Percentiles rank a stretch among this genome's conserved stretches.
phyloP scores from a whole-genome alignment of 129 eudicot genomes.

The Solidago caesia region DNA sequence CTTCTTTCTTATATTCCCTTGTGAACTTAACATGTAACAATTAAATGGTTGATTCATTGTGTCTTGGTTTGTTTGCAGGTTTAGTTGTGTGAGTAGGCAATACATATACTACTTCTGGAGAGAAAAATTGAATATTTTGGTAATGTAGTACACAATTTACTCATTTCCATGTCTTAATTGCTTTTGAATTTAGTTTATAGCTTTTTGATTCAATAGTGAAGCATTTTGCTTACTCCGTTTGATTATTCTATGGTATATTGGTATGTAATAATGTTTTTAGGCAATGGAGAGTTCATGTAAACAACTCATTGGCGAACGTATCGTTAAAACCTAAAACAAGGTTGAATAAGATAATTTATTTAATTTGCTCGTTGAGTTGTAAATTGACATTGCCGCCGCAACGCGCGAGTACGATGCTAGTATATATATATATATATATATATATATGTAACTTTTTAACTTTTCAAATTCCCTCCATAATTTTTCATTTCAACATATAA shows the following conservation, averaged over 20 bases:
- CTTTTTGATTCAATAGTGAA: slow-evolving; percentile 1
- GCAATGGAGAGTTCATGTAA: slow-evolving; percentile 84
- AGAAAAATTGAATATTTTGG: slow-evolving; percentile 63
- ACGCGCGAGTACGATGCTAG: too few relatives aligned
- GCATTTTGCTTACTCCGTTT: neutral
- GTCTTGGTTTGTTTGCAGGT: slow-evolving; percentile 58
- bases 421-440: too few relatives aligned
- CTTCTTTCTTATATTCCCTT: neutral
- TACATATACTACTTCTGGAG: slow-evolving; percentile 94
- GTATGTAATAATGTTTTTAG: slow-evolving; percentile 37
- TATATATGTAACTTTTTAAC: too few relatives aligned
- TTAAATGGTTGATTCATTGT: slow-evolving; percentile 3
- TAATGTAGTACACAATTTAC: slow-evolving; percentile 27
- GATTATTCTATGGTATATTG: slow-evolving; percentile 6
- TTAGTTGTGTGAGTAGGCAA: slow-evolving; percentile 82
- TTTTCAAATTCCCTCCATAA: too few relatives aligned
- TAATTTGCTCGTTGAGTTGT: too few relatives aligned
- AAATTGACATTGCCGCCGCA: too few relatives aligned
- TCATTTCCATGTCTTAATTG: slow-evolving; percentile 1
- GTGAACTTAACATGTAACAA: neutral
- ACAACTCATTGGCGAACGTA: slow-evolving; percentile 80
- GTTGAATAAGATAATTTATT: too few relatives aligned
- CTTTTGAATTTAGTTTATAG: neutral
- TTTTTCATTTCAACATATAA: too few relatives aligned
- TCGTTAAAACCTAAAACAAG: too few relatives aligned